Evolutionary conservation across 306 rosid genomes (phyloP).

Genomic region (Cyamopsis tetragonoloba): DNA sequence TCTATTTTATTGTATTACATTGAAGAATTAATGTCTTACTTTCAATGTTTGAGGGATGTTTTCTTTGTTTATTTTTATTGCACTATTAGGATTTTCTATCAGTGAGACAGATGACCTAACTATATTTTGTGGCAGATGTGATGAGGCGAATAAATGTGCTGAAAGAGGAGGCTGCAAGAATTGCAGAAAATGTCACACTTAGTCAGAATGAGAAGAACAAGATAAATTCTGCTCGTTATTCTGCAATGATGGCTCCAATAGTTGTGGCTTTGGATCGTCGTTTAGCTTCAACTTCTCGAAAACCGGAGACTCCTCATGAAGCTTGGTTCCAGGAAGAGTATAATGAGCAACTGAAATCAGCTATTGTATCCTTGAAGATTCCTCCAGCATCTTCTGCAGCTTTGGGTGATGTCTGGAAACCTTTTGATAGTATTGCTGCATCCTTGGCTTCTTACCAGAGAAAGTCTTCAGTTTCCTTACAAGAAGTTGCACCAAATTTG

Average conservation of each 20-base stretch:
- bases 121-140: constrained; percentile 66
- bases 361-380: constrained; percentile 66
- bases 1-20: constrained; percentile 9
- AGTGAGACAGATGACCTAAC: constrained; percentile 20
- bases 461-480: constrained; percentile 76
- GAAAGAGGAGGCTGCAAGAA: constrained; percentile 91
- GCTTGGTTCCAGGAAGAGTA: constrained; percentile 91
- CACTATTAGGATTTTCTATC: constrained; percentile 7
- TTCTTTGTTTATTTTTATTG: constrained; percentile 11
- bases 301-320: constrained; percentile 97
- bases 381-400: constrained; percentile 79
- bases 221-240: constrained; percentile 92
- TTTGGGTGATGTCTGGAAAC: constrained; percentile 84
- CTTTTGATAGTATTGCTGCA: constrained; percentile 84
- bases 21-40: neutral
- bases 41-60: constrained; percentile 10
- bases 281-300: constrained; percentile 86
- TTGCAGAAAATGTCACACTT: constrained; percentile 86
- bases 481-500: constrained; percentile 84
- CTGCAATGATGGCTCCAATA: constrained; percentile 99
- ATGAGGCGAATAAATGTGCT: constrained; percentile 86
- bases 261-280: constrained; percentile 96
- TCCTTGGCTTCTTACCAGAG: constrained; percentile 92
- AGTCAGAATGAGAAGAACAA: constrained; percentile 88
- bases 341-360: constrained; percentile 65